Conservation (phyloP, 306 rosid species). For the Purshia tridentata region DNA sequence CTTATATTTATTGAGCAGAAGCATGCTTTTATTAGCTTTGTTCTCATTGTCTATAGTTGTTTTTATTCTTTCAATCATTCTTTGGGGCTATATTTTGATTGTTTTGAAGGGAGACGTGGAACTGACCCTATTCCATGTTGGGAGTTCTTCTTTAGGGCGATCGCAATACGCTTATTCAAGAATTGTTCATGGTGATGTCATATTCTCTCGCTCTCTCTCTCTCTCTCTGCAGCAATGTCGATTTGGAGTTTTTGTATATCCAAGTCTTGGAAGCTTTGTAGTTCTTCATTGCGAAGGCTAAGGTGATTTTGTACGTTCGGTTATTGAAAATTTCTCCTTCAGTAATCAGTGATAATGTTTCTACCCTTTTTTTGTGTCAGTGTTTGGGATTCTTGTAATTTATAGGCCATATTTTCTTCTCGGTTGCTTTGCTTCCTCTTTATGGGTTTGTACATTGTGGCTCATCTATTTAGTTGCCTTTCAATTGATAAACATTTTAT, state of each 20-base stretch:
- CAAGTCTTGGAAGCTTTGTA: conserved; percentile 32
- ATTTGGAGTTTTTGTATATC: conserved; percentile 40
- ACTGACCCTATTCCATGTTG: neutral
- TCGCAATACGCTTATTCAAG: no score
- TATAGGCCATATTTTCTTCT: conserved; percentile 1
- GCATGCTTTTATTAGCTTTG: conserved; percentile 35
- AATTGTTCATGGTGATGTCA: no score
- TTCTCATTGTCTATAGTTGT: conserved; percentile 41
- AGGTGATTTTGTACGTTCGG: neutral
- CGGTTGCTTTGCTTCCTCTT: neutral
- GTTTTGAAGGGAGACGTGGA: conserved; percentile 44
- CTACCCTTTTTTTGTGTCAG: neutral
- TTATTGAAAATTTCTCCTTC: neutral
- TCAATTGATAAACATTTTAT: no score
- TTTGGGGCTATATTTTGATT: conserved; percentile 19
- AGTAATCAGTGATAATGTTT: neutral
- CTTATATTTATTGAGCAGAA: conserved; percentile 24
- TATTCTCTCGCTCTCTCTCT: neutral
- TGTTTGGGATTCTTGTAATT: conserved; percentile 11
- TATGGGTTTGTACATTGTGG: no score
- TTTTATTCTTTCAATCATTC: conserved; percentile 24
- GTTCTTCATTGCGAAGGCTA: conserved; percentile 7
- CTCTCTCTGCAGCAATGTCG: no score
- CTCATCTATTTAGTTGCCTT: no score
- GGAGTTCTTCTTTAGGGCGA: no score